Conservation (phyloP, 2,329 filamentous ascomycete genomes). For the Exophiala sp. region DNA sequence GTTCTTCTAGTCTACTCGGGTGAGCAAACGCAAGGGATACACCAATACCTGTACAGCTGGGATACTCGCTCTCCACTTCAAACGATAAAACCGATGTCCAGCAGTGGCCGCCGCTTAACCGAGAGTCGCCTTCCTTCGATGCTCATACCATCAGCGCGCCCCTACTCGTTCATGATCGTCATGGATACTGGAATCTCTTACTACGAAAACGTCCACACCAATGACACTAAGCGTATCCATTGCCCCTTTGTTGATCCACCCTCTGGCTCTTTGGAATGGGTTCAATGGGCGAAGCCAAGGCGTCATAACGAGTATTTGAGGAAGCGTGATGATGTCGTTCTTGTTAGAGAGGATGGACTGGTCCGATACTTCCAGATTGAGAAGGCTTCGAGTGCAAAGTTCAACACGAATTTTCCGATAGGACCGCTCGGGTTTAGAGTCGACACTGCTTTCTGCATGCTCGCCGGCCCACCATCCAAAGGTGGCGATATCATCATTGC, state of each 20-base stretch:
- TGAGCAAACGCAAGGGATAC: constrained; percentile 37
- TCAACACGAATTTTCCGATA: constrained; percentile 46
- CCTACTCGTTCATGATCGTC: constrained; percentile 68
- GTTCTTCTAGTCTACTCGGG: constrained; percentile 57
- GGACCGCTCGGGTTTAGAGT: constrained; percentile 66
- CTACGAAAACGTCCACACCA: constrained; percentile 41
- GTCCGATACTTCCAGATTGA: constrained; percentile 65
- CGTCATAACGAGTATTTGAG: constrained; percentile 62
- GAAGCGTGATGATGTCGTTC: constrained; percentile 73
- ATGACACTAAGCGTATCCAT: constrained; percentile 21
- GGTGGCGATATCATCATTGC: constrained; percentile 75
- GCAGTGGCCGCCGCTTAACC: constrained; percentile 32
- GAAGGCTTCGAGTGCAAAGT: constrained; percentile 53
- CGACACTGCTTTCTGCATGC: constrained; percentile 73
- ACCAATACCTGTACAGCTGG: constrained; percentile 53
- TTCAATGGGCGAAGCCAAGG: constrained; percentile 76
- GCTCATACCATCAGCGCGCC: constrained; percentile 67
- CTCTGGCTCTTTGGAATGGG: constrained; percentile 54
- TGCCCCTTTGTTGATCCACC: constrained; percentile 28
- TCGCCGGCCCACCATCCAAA: constrained; percentile 40
- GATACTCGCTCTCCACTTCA: constrained; percentile 39
- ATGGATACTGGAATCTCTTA: constrained; percentile 56
- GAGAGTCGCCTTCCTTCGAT: constrained; percentile 60
- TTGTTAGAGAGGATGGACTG: constrained; percentile 83
- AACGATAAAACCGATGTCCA: constrained; percentile 21